Evolutionary conservation across 768 basidiomycete species (phyloP).

Genomic region (Dentipellis sp.): DNA sequence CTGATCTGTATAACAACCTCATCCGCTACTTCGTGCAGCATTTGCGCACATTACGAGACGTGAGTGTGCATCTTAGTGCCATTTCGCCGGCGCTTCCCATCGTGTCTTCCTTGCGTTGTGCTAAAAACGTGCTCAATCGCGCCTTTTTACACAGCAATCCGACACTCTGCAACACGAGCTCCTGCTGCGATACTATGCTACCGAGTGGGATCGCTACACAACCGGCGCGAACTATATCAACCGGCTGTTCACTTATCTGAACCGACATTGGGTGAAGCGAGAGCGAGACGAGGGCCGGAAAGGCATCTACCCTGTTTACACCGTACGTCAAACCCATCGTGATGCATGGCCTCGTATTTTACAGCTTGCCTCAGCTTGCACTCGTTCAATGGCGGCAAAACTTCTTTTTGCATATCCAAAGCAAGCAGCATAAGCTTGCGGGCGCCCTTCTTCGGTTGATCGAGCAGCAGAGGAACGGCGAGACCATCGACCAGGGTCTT

Average conservation of each 20-base stretch:
- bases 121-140: neutral
- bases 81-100: slow-evolving; percentile 15
- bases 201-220: slow-evolving; percentile 94
- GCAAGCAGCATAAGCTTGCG: slow-evolving; percentile 72
- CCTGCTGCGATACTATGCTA: slow-evolving; percentile 82
- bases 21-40: slow-evolving; percentile 85
- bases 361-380: slow-evolving; percentile 49
- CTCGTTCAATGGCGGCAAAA: slow-evolving; percentile 94
- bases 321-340: slow-evolving; percentile 42
- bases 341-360: too few species aligned
- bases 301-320: slow-evolving; percentile 92
- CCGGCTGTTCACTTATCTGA: slow-evolving; percentile 93
- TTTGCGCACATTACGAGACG: slow-evolving; percentile 57
- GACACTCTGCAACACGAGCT: slow-evolving; percentile 80
- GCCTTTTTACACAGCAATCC: slow-evolving; percentile 41
- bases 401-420: slow-evolving; percentile 85
- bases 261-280: slow-evolving; percentile 98
- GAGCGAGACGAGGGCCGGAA: slow-evolving; percentile 96
- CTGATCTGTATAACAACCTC: slow-evolving; percentile 93
- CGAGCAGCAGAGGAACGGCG: slow-evolving; percentile 90
- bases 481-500: slow-evolving; percentile 85
- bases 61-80: slow-evolving; percentile 24
- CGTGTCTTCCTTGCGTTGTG: slow-evolving; percentile 2
- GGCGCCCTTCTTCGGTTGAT: slow-evolving; percentile 83
- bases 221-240: slow-evolving; percentile 97